Evolutionary conservation across 2,329 filamentous ascomycete genomes (phyloP), one percentile per base, ranked within the genome.

Genomic region (Penicillium carneum): DNA sequence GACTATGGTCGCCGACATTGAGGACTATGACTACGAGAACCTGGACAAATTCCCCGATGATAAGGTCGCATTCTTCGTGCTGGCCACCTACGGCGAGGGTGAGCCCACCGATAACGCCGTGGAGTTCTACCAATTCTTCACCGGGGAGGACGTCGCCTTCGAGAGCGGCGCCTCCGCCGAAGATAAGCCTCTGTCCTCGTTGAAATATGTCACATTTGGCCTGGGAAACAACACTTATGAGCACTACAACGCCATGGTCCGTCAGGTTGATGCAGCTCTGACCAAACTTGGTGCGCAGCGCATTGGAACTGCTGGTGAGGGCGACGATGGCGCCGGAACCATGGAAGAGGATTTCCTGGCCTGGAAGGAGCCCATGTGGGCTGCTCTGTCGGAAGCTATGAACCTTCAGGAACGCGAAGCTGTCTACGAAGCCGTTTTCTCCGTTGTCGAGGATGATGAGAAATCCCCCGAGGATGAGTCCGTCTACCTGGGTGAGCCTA

Each of bases 361-460:
- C 68, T 99, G 95, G 95, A 99, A 99, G 82, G 95, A 99, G 73
- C 93, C 93, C 64, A 99, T 99, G 95, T 99, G 96, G 95, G 83
- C 86, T 71, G 91, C 90, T 62, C 84, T 99, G 55, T 84, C 90
- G 26, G 86, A 91, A 67, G 88, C 91, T 74, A 92, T 99, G 90
- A 87, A 87, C 56, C 83, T 99, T 58, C 91, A 98, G 79, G 95
- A 99, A 81, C 93, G 95, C 62, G 96, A 99, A 77, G 92, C 93
- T 63, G 88, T 96, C 62, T 99, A 98, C 77, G 96, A 99, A 77
- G 92, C 95, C 51, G 88, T 93, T 60, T 97, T 97, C 76, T 88
- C 87, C 70, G 88, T 99, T 70, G 86, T 86, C 29, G 90, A 97
- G 71, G 87, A 89, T 66, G 87, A 91, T 12, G 87, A 88, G 38